A percentile compares a stretch with the other conserved stretches of the same genome.
Conservation (phyloP, 1,284 basidiomycete species). For the Puccinia brachypodii region DNA sequence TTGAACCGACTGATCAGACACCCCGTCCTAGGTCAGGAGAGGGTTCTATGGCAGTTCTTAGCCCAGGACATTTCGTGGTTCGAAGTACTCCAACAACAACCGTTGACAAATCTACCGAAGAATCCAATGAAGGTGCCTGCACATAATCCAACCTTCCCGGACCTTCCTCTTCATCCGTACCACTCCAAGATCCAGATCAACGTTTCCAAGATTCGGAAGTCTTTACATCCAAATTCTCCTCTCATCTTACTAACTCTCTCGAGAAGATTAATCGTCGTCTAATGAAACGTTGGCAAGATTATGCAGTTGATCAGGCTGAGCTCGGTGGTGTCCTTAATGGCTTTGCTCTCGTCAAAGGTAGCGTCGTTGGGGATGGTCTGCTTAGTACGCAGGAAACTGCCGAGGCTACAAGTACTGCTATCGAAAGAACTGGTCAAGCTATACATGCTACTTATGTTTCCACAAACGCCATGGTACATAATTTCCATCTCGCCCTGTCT, state of each 20-base stretch:
- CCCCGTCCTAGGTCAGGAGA: constrained; percentile 88
- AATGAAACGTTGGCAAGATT: constrained; percentile 91
- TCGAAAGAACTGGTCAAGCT: constrained; percentile 92
- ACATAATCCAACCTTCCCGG: constrained; percentile 84
- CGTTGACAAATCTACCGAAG: constrained; percentile 84
- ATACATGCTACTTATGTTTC: constrained; percentile 91
- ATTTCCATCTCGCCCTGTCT: not conserved
- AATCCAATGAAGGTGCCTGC: constrained; percentile 93
- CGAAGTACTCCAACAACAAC: constrained; percentile 87
- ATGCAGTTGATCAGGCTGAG: constrained; percentile 86
- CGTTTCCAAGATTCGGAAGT: constrained; percentile 93
- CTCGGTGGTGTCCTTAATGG: constrained; percentile 93
- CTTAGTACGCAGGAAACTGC: constrained; percentile 54
- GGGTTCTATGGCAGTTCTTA: constrained; percentile 91
- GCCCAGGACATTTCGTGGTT: constrained; percentile 95
- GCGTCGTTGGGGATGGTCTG: constrained; percentile 50
- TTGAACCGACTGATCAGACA: constrained; percentile 83
- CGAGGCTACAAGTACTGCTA: constrained; percentile 70
- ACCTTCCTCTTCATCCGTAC: constrained; percentile 70
- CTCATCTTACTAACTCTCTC: constrained; percentile 84
- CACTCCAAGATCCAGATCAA: constrained; percentile 82
- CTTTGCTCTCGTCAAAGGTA: constrained; percentile 79
- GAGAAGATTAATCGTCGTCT: constrained; percentile 91
- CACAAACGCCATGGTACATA: constrained; percentile 75
- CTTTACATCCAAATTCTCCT: constrained; percentile 94